Percentiles rank a stretch among this genome's conserved stretches.
Evolutionary conservation across 129 eudicot genomes (phyloP).

Genomic region (Chrysanthemum seticuspe): DNA sequence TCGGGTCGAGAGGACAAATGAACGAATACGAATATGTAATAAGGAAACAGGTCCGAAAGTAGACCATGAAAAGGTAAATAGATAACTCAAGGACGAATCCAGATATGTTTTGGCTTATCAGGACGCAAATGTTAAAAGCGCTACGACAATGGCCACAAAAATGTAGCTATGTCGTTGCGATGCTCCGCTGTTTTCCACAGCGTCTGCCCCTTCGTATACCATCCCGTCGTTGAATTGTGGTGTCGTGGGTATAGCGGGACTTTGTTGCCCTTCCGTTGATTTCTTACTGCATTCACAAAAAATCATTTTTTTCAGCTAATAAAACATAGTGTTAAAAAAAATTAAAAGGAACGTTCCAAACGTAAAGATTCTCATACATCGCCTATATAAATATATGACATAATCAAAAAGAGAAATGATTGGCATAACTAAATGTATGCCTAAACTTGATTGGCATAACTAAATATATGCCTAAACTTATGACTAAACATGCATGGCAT

Average conservation of each 20-base stretch:
- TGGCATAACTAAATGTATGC: too few relatives aligned
- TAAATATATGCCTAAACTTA: too few relatives aligned
- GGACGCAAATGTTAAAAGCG: constrained; percentile 28
- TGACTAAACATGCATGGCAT: too few relatives aligned
- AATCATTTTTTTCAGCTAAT: neutral
- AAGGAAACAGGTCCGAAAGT: constrained; percentile 17
- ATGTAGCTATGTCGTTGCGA: constrained; percentile 11
- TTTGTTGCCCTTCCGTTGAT: constrained; percentile 44
- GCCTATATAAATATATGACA: too few relatives aligned
- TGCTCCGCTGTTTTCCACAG: constrained; percentile 37
- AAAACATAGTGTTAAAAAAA: neutral
- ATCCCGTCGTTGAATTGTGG: constrained; percentile 33
- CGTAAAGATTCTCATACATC: too few relatives aligned
- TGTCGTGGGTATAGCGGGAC: constrained; percentile 13
- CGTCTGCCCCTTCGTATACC: constrained; percentile 79
- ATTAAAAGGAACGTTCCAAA: too few relatives aligned
- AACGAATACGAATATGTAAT: constrained; percentile 15
- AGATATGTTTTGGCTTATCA: constrained; percentile 20
- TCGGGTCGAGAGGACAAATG: constrained; percentile 30
- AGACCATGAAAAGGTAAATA: constrained; percentile 12
- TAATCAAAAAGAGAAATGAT: too few relatives aligned
- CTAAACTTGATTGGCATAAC: too few relatives aligned
- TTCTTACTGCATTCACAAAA: constrained; percentile 49
- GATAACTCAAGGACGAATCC: neutral
- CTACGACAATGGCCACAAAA: constrained; percentile 26